These are phyloP conservation scores for Amanita exitialis DNA, from an alignment of 768 basidiomycete species.

Conservation along the genomic window DNA sequence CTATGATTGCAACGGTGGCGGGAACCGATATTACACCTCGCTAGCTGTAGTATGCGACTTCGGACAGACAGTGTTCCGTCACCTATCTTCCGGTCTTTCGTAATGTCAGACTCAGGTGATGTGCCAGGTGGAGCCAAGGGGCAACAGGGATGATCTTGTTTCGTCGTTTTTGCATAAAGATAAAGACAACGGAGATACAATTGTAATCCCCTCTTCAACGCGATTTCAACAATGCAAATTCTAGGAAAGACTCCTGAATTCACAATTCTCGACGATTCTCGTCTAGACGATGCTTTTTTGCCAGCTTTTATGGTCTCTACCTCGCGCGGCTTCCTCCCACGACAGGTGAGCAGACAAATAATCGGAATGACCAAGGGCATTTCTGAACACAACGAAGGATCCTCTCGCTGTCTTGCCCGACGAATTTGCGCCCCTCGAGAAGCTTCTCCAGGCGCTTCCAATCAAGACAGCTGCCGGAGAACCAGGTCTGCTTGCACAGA, in stretches of 20 bases:
- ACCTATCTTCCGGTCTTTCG: too few relatives aligned
- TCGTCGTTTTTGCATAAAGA: too few relatives aligned
- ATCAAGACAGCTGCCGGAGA: constrained; percentile 18
- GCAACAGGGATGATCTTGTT: too few relatives aligned
- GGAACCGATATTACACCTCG: too few relatives aligned
- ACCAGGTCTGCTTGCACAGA: constrained; percentile 17
- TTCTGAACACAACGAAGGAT: constrained; percentile 8
- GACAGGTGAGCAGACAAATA: constrained; percentile 3
- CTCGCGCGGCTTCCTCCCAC: constrained; percentile 15
- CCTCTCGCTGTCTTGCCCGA: constrained; percentile 16
- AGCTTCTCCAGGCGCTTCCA: constrained; percentile 20
- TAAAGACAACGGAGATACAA: too few relatives aligned
- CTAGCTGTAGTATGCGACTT: too few relatives aligned
- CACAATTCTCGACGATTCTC: constrained; percentile 2
- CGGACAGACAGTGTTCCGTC: too few relatives aligned
- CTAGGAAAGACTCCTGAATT: neutral
- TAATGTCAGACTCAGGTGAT: too few relatives aligned
- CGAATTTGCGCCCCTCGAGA: constrained; percentile 17
- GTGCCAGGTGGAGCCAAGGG: too few relatives aligned
- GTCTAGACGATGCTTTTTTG: constrained; percentile 9
- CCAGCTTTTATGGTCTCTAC: constrained; percentile 16
- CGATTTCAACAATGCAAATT: neutral
- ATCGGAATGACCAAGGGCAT: neutral
- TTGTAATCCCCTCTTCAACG: neutral
- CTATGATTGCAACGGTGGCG: too few relatives aligned